Base-by-base conservation (phyloP, 75 land plant genomes). In the Azolla pinnata region DNA sequence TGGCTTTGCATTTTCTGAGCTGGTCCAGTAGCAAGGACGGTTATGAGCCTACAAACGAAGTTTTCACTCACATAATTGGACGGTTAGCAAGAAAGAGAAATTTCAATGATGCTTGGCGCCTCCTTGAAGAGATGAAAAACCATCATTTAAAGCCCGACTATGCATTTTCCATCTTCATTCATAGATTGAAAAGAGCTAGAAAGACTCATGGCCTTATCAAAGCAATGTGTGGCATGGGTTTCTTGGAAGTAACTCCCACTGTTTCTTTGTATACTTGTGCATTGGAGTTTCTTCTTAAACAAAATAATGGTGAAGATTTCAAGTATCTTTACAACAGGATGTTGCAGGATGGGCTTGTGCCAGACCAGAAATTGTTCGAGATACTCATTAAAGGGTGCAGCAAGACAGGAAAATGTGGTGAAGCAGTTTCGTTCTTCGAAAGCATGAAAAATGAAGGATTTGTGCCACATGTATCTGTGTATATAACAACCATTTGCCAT, bases 121-220 rank as follows among this genome's bases (percentile, higher is more conserved):
- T 52, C 29, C 29, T 52, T 26, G 29, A 25, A 9, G 25, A 27
- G 54, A 52, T 52, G 54, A 52, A 52, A 2, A 24, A 52, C 10
- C 28, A 3, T 12, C 5, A 14, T 2, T 27, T 52, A 24, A 14
- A 18, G 2, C 29, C 24, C 24, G 29, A 52, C 27, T 52, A 19
- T 52, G 28, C 54, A 14, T 52, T 52, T 52, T 52, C 54, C 9
- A 52, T 52, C 28, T 25, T 52, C 14, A 1, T 52, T 23, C 54
- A 52, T 24, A 52, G 54, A 25, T 52, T 52, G 54, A 52, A 52
- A 25, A 23, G 54, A 52, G 54, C 54, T 23, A 52, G 29, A 52
- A 23, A 29, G 27, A 25, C 14, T 2, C 2, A 27, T 3, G 54
- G 54, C 24, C 25, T 52, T 24, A 7, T 23, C 2, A 52, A 52